phyloP scores from a whole-genome alignment of 2,329 filamentous ascomycete genomes.

The Thielaviopsis ethacetica region DNA sequence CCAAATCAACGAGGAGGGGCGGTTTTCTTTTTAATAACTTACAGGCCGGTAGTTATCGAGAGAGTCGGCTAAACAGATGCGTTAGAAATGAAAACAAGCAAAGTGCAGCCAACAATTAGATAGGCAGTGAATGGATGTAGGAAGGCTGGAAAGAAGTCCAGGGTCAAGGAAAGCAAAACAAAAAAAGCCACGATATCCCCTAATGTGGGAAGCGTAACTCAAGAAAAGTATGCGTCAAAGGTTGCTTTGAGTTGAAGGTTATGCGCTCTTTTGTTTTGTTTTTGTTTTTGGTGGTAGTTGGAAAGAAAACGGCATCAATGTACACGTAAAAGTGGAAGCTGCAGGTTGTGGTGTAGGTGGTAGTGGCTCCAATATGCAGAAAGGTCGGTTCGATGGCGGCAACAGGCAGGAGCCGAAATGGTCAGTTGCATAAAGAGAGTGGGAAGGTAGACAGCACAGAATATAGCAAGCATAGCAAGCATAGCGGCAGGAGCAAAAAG shows the following conservation, averaged over 20 bases:
- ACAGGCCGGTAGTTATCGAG: conserved; percentile 46
- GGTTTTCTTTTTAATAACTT: conserved; percentile 19
- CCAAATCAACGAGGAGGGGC: no score
- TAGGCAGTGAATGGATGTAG: background rate
- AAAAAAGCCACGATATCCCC: background rate
- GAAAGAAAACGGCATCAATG: background rate
- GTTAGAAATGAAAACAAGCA: background rate
- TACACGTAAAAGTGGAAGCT: background rate
- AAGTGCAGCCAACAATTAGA: background rate
- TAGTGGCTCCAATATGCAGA: background rate
- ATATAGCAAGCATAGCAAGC: no score
- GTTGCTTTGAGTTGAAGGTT: background rate
- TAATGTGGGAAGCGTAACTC: background rate
- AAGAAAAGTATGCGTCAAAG: background rate
- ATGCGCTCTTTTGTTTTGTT: no score
- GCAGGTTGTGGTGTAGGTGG: background rate
- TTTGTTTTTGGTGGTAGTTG: background rate
- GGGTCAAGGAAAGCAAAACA: background rate
- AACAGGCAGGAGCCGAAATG: no score
- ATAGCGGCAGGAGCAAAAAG: background rate
- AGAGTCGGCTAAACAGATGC: conserved; percentile 31
- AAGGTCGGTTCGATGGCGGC: no score
- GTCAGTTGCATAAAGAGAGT: no score
- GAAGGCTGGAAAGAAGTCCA: background rate
- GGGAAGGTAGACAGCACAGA: no score